Percentiles rank a stretch among this genome's conserved stretches.
These are phyloP conservation scores for Podila horticola DNA, from an alignment of 192 early-diverging fungal genomes.

Conservation along the genomic window DNA sequence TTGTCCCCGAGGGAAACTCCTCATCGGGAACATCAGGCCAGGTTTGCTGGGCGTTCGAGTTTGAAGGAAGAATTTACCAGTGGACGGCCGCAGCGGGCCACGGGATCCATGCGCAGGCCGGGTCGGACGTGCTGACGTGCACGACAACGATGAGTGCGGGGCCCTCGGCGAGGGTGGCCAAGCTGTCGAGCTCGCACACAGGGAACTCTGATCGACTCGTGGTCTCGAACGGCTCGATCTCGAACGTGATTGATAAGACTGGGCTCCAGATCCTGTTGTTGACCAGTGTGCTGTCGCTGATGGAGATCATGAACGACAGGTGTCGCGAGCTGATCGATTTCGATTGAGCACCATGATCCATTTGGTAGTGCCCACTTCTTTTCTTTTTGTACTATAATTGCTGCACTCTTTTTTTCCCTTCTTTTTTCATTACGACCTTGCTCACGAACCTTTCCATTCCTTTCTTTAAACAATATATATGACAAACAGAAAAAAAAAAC, in stretches of 20 bases:
- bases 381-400: background rate
- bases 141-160: conserved; percentile 31
- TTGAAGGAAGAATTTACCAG: conserved; percentile 45
- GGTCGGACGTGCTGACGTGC: conserved; percentile 38
- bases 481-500: background rate
- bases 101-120: conserved; percentile 36
- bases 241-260: conserved; percentile 36
- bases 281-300: conserved; percentile 34
- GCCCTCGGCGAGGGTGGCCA: conserved; percentile 34
- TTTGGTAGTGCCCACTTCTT: background rate
- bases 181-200: conserved; percentile 43
- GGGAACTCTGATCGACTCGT: conserved; percentile 38
- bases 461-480: conserved; percentile 4
- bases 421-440: background rate
- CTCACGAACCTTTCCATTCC: conserved; percentile 2
- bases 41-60: conserved; percentile 47
- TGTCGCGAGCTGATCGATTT: conserved; percentile 44
- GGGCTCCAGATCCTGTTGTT: conserved; percentile 39
- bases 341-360: conserved; percentile 10
- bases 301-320: conserved; percentile 47
- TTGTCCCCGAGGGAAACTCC: background rate
- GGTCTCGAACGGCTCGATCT: conserved; percentile 14
- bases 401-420: background rate
- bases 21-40: background rate
- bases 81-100: conserved; percentile 40